A percentile compares a stretch with the other conserved stretches of the same genome.
Evolutionary conservation across 768 basidiomycete species (phyloP).

Genomic region (Rhizopogon vulgaris): DNA sequence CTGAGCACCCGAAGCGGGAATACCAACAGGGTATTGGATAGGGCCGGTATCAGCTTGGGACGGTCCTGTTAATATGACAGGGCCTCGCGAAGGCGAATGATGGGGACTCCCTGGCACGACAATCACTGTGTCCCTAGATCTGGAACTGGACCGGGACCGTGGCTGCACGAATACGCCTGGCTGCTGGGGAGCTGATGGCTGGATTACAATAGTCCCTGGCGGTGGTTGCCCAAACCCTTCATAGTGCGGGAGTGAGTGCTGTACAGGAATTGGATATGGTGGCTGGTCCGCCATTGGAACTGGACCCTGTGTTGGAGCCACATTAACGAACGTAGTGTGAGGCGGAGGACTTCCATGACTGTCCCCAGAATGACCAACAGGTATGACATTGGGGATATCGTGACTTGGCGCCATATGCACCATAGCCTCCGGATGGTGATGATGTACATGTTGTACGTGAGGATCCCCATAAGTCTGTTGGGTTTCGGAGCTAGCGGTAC

Average conservation of each 20-base stretch:
- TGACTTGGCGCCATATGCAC: background rate
- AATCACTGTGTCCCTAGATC: conserved; percentile 7
- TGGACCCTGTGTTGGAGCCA: background rate
- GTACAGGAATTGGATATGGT: background rate
- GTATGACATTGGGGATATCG: background rate
- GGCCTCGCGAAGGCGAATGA: conserved; percentile 16
- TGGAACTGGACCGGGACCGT: background rate
- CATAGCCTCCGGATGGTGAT: background rate
- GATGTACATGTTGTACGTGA: background rate
- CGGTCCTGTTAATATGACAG: conserved; percentile 14
- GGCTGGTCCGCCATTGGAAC: background rate
- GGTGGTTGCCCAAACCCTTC: background rate
- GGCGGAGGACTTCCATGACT: background rate
- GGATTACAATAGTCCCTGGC: conserved; percentile 8
- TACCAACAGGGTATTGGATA: conserved; percentile 13
- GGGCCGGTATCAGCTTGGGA: conserved; percentile 10
- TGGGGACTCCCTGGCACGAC: conserved; percentile 11
- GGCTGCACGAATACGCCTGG: background rate
- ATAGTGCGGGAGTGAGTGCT: background rate
- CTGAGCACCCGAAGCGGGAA: conserved; percentile 6
- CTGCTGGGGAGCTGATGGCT: conserved; percentile 8
- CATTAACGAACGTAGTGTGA: conserved; percentile 12
- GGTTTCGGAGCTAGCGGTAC: too few relatives aligned
- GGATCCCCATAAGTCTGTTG: background rate
- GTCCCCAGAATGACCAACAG: conserved; percentile 9